These are phyloP conservation scores for Albugo candida DNA, from an alignment of 352 stramenopile species.

Conservation along the genomic window DNA sequence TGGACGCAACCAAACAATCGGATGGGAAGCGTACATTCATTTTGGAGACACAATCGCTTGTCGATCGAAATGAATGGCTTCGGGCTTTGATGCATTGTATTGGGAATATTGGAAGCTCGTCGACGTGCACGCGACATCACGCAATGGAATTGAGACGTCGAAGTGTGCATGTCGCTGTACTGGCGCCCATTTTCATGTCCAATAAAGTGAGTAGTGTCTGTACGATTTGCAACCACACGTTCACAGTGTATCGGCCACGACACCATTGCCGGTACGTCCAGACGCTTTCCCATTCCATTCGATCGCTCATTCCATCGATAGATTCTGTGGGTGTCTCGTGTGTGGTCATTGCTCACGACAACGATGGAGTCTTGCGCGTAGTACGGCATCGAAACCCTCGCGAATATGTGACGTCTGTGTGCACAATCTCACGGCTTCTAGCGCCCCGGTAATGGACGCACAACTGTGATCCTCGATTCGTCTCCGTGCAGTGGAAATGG, in stretches of 20 bases:
- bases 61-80: constrained; percentile 65
- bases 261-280: constrained; percentile 51
- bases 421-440: too few species aligned
- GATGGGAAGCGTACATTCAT: constrained; percentile 23
- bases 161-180: constrained; percentile 46
- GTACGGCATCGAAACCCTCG: constrained; percentile 55
- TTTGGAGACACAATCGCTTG: constrained; percentile 38
- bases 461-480: too few species aligned
- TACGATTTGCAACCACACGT: constrained; percentile 64
- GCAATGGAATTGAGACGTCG: constrained; percentile 29
- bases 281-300: too few species aligned
- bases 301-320: neutral
- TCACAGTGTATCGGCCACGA: constrained; percentile 59
- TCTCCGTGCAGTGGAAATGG: too few species aligned
- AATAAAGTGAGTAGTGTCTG: constrained; percentile 70
- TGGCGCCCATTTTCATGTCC: constrained; percentile 74
- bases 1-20: constrained; percentile 11
- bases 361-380: constrained; percentile 58
- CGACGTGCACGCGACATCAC: constrained; percentile 2
- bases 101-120: constrained; percentile 16
- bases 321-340: constrained; percentile 43
- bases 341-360: constrained; percentile 66
- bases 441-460: too few species aligned
- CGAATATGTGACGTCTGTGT: constrained; percentile 54
- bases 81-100: constrained; percentile 62